Evolutionary conservation across 2,329 filamentous ascomycete genomes (phyloP).

Genomic region (Colletotrichum shisoi): DNA sequence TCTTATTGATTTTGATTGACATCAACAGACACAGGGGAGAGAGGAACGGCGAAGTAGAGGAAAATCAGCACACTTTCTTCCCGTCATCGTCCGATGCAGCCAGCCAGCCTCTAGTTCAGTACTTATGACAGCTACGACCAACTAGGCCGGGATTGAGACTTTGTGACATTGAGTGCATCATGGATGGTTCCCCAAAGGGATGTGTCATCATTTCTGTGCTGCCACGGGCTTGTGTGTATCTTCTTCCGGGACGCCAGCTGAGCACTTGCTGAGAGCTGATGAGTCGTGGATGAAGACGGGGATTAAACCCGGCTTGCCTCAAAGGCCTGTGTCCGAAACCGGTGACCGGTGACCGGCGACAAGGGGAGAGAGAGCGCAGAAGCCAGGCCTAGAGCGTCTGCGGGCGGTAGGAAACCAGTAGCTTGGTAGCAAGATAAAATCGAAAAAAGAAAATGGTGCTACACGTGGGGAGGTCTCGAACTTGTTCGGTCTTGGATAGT

Average conservation of each 20-base stretch:
- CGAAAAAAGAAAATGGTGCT: constrained; percentile 4
- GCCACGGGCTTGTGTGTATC: constrained; percentile 13
- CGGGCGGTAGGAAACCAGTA: constrained; percentile 6
- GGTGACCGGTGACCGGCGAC: constrained; percentile 27
- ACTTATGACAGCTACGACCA: constrained; percentile 6
- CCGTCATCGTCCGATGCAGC: constrained; percentile 35
- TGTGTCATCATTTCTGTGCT: constrained; percentile 10
- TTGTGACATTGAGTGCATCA: constrained; percentile 19
- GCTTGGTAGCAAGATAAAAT: not conserved
- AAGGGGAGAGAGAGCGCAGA: constrained; percentile 12
- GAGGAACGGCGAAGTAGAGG: not conserved
- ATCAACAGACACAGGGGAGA: constrained; percentile 25
- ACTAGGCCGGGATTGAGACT: constrained; percentile 6
- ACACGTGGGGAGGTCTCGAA: constrained; percentile 28
- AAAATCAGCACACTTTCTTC: constrained; percentile 33
- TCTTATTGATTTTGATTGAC: constrained; percentile 30
- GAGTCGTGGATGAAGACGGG: constrained; percentile 31
- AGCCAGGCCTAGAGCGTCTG: constrained; percentile 20
- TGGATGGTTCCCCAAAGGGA: constrained; percentile 2
- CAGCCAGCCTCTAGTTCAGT: constrained; percentile 24
- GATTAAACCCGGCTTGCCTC: constrained; percentile 30
- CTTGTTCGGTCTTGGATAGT: not conserved
- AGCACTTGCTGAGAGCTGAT: constrained; percentile 32
- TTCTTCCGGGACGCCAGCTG: constrained; percentile 13
- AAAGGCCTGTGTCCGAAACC: constrained; percentile 37